Conservation (phyloP, 352 stramenopile species). For the Globisporangium radiosum region DNA sequence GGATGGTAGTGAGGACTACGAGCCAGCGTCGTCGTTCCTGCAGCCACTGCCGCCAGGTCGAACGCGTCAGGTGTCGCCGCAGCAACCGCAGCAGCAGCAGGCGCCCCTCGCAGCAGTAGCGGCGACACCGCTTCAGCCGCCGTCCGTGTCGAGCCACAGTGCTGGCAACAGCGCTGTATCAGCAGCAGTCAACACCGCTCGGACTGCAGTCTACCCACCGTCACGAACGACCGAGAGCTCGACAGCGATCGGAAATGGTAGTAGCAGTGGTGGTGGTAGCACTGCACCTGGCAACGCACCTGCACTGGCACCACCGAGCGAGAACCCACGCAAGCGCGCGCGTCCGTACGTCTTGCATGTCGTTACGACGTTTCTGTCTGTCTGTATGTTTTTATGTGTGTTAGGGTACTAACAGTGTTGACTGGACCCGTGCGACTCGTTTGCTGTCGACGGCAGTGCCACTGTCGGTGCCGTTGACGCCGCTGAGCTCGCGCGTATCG, state of each 20-base stretch:
- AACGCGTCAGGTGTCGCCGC: not conserved
- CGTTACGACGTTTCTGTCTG: not conserved
- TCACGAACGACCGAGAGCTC: not conserved
- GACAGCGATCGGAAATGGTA: not conserved
- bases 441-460: no score
- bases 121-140: no score
- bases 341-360: slow-evolving; percentile 28
- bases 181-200: no score
- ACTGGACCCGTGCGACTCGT: no score
- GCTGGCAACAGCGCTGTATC: no score
- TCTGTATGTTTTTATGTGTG: not conserved
- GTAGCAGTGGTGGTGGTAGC: not conserved
- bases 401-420: no score
- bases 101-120: not conserved
- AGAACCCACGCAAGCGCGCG: slow-evolving; percentile 34
- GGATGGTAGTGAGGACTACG: slow-evolving; percentile 8
- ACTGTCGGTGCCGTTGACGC: slow-evolving; percentile 12
- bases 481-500: slow-evolving; percentile 11
- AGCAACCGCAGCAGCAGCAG: not conserved
- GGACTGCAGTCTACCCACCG: no score
- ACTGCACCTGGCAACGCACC: not conserved
- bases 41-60: no score
- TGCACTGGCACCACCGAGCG: not conserved
- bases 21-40: not conserved
- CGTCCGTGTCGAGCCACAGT: no score